Evolutionary conservation across 768 basidiomycete genomes (phyloP).

Genomic region (Suillus clintonianus): DNA sequence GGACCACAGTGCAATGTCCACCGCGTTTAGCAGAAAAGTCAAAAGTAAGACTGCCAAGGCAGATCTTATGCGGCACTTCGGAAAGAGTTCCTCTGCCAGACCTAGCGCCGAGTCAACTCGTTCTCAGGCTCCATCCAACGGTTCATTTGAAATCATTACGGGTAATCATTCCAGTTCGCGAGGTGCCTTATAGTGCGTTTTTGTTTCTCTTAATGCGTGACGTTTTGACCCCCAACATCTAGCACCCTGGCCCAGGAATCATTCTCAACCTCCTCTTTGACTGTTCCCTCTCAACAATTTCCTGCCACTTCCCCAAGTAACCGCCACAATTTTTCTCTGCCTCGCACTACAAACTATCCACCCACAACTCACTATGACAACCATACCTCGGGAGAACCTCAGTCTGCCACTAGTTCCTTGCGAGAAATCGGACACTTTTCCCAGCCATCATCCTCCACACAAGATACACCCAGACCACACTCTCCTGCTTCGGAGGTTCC

Average conservation of each 20-base stretch:
- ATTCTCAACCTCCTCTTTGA: conserved; percentile 56
- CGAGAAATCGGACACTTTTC: conserved; percentile 10
- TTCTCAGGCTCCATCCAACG: conserved; percentile 52
- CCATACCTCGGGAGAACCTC: conserved; percentile 8
- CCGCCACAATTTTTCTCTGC: conserved; percentile 46
- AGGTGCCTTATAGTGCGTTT: conserved; percentile 61
- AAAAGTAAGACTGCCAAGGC: conserved; percentile 30
- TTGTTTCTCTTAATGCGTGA: conserved; percentile 3
- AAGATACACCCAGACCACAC: conserved; percentile 4
- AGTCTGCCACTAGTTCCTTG: conserved; percentile 7
- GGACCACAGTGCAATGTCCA: conserved; percentile 37
- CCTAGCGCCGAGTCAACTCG: conserved; percentile 68
- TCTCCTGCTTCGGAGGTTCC: conserved; percentile 16
- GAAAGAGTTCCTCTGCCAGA: conserved; percentile 48
- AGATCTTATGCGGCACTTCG: conserved; percentile 48
- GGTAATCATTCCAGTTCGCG: conserved; percentile 52
- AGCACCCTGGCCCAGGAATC: conserved; percentile 66
- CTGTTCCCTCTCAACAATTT: conserved; percentile 29
- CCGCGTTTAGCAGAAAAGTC: conserved; percentile 30
- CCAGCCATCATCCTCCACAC: not conserved
- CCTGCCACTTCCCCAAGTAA: conserved; percentile 18
- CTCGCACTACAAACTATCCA: conserved; percentile 25
- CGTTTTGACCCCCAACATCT: conserved; percentile 1
- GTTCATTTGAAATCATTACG: conserved; percentile 60
- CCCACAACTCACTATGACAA: conserved; percentile 9